These are phyloP conservation scores for Pichia sp. DNA, from an alignment of 1,139 yeast genomes.

Conservation along the genomic window DNA sequence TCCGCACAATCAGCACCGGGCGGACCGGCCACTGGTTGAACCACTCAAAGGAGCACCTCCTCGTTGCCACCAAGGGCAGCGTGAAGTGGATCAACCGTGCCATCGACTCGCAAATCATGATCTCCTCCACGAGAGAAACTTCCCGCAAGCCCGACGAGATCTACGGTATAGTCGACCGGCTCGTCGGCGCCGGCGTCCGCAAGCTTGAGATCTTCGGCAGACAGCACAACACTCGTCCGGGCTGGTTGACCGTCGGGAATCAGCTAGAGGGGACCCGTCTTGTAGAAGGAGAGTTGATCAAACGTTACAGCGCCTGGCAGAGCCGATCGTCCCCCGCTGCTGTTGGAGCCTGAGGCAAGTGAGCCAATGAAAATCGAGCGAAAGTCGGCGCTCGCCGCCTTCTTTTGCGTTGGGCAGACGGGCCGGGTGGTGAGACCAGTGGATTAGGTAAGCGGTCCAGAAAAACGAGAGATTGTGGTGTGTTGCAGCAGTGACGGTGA, in stretches of 20 bases:
- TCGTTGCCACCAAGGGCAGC: conserved; percentile 74
- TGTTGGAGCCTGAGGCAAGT: too few relatives aligned
- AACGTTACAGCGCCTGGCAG: conserved; percentile 1
- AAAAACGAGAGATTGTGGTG: background rate
- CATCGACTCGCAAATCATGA: conserved; percentile 71
- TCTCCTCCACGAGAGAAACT: conserved; percentile 81
- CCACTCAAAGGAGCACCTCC: conserved; percentile 86
- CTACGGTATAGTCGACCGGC: conserved; percentile 78
- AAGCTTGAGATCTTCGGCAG: conserved; percentile 88
- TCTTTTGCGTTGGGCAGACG: background rate
- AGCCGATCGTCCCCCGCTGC: background rate
- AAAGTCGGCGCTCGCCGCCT: background rate
- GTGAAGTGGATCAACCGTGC: conserved; percentile 68
- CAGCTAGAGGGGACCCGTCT: conserved; percentile 52
- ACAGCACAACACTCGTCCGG: conserved; percentile 77
- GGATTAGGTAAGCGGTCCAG: background rate
- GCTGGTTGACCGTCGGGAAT: conserved; percentile 88
- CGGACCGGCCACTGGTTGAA: conserved; percentile 96
- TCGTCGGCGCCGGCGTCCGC: conserved; percentile 57
- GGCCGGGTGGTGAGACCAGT: conserved; percentile 2
- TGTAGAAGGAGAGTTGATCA: background rate
- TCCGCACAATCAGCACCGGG: conserved; percentile 88
- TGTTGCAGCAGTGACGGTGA: background rate
- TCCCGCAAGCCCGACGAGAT: conserved; percentile 87
- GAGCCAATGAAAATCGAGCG: conserved; percentile 1